A percentile compares a stretch with the other conserved stretches of the same genome.
Evolutionary conservation across 2,329 filamentous ascomycete genomes (phyloP).

Genomic region (Hortaea sp.): DNA sequence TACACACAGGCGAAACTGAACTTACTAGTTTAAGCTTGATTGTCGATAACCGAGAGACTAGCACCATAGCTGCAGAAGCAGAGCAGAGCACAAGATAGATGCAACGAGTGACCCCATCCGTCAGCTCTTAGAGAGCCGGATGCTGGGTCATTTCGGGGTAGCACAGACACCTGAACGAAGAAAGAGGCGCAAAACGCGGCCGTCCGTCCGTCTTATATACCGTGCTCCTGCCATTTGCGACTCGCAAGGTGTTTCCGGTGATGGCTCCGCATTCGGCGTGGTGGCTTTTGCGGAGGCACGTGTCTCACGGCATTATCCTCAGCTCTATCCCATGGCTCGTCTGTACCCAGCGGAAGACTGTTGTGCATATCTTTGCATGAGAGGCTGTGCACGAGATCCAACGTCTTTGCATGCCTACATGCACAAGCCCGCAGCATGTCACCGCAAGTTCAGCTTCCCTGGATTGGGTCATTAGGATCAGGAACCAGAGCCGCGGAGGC

Average conservation of each 20-base stretch:
- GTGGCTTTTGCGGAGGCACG: constrained; percentile 2
- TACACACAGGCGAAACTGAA: background rate
- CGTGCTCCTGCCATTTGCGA: background rate
- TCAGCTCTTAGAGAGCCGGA: constrained; percentile 5
- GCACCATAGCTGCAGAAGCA: constrained; percentile 10
- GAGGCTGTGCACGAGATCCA: too few relatives aligned
- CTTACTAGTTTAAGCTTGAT: constrained; percentile 6
- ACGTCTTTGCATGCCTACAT: too few relatives aligned
- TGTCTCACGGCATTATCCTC: background rate
- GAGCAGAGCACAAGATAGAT: constrained; percentile 10
- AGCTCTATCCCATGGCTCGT: background rate
- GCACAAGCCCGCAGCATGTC: too few relatives aligned
- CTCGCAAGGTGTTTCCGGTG: background rate
- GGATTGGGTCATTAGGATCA: too few relatives aligned
- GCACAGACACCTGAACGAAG: constrained; percentile 6
- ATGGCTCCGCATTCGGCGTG: constrained; percentile 3
- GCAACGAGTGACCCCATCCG: background rate
- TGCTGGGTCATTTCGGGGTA: background rate
- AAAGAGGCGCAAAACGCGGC: background rate
- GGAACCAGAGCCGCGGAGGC: too few relatives aligned
- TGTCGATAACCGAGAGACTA: constrained; percentile 12
- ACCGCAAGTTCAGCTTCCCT: too few relatives aligned
- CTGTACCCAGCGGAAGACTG: background rate
- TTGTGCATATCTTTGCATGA: too few relatives aligned
- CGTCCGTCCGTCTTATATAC: background rate